Evolutionary conservation across 2,329 filamentous ascomycete genomes (phyloP).

Genomic region (Fusarium hostae): DNA sequence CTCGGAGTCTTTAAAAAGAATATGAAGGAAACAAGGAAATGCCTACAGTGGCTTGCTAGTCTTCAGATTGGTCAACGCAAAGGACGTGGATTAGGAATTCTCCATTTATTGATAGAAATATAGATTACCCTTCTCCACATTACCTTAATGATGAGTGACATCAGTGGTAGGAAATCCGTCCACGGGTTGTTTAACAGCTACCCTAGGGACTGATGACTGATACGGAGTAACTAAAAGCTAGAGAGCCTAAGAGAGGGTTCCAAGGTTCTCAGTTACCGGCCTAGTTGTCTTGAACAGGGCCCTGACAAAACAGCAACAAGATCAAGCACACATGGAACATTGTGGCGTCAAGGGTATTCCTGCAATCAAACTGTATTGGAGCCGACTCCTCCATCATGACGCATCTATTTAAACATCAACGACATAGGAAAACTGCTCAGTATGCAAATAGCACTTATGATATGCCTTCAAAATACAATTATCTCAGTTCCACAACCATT

Average conservation of each 20-base stretch:
- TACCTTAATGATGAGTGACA: not conserved
- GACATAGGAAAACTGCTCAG: not conserved
- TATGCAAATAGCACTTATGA: not conserved
- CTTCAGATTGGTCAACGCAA: not conserved
- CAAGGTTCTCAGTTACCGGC: not conserved
- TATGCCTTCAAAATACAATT: not conserved
- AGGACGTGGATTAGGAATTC: not conserved
- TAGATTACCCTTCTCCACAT: not conserved
- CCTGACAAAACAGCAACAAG: not conserved
- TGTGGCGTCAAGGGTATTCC: conserved; percentile 21
- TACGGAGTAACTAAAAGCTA: not conserved
- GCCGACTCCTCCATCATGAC: not conserved
- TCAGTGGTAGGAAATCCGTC: not conserved
- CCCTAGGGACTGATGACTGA: not conserved
- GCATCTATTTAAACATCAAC: not conserved
- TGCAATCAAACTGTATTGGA: conserved; percentile 2
- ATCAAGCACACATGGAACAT: not conserved
- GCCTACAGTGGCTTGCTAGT: not conserved
- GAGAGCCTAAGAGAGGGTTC: not conserved
- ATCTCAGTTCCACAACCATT: not conserved
- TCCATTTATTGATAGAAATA: not conserved
- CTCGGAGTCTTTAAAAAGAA: not conserved
- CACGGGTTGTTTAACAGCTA: not conserved
- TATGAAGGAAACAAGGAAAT: not conserved
- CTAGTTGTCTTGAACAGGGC: not conserved